Evolutionary conservation across 2,329 filamentous ascomycete genomes (phyloP).

Genomic region (Paraconiothyrium sp.): DNA sequence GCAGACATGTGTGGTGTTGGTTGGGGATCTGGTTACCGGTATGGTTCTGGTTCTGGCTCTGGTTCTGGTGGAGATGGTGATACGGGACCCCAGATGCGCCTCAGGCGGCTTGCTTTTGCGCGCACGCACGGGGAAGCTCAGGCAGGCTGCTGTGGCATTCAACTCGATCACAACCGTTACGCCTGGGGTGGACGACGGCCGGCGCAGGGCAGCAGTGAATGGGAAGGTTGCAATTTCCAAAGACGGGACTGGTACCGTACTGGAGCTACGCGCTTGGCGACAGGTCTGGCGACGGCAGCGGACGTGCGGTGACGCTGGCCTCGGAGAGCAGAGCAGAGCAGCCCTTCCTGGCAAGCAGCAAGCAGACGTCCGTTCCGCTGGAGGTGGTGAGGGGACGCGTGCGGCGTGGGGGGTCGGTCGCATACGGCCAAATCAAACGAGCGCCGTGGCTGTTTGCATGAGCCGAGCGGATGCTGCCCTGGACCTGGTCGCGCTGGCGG

Average conservation of each 20-base stretch:
- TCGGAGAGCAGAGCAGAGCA: not conserved
- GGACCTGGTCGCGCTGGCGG: not conserved
- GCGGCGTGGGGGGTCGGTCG: conserved; percentile 5
- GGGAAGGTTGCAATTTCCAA: conserved; percentile 25
- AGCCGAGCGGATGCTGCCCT: conserved; percentile 10
- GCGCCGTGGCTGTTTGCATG: conserved; percentile 6
- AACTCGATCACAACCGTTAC: not conserved
- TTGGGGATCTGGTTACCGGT: not conserved
- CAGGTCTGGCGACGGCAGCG: conserved; percentile 22
- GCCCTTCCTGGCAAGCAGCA: conserved; percentile 2
- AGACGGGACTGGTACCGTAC: conserved; percentile 15
- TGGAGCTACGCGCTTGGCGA: conserved; percentile 24
- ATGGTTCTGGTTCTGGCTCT: not conserved
- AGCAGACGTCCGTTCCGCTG: not conserved
- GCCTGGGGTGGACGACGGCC: conserved; percentile 8
- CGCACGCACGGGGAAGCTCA: conserved; percentile 14
- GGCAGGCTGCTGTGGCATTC: not conserved
- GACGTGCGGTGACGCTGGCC: conserved; percentile 17
- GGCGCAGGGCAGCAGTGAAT: conserved; percentile 11
- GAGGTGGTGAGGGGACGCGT: conserved; percentile 15
- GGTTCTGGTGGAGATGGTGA: conserved; percentile 1
- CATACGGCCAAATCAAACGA: conserved; percentile 1
- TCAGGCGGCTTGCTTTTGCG: conserved; percentile 17
- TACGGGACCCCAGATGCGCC: conserved; percentile 26
- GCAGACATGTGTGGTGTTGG: conserved; percentile 8